Evolutionary conservation across 2,329 filamentous ascomycete species (phyloP).

Genomic region (Claviceps cyperi): DNA sequence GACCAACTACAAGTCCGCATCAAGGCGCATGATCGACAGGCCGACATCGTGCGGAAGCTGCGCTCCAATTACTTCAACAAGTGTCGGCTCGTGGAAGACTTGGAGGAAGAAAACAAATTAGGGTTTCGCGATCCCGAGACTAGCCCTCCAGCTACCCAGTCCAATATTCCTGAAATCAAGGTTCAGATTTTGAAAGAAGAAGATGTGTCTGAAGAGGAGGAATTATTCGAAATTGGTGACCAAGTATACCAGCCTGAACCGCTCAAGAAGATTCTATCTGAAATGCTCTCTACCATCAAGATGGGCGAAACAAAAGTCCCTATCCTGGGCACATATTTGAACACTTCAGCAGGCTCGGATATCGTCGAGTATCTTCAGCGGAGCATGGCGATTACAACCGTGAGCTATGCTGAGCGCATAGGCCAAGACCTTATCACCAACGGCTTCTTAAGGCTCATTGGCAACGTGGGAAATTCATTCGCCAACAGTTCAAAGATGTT

Average conservation of each 20-base stretch:
- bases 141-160: constrained; percentile 46
- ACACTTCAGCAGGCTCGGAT: constrained; percentile 80
- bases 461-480: constrained; percentile 89
- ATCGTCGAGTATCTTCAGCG: constrained; percentile 93
- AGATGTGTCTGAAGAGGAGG: constrained; percentile 51
- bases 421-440: constrained; percentile 81
- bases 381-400: constrained; percentile 66
- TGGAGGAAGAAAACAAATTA: constrained; percentile 97
- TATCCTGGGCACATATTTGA: constrained; percentile 87
- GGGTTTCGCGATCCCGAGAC: constrained; percentile 79
- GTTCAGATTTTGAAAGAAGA: constrained; percentile 54
- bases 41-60: constrained; percentile 80
- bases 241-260: constrained; percentile 73
- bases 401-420: constrained; percentile 86
- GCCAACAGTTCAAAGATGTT: constrained; percentile 95
- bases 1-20: constrained; percentile 84
- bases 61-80: constrained; percentile 98
- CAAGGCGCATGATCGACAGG: constrained; percentile 85
- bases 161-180: constrained; percentile 68
- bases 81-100: constrained; percentile 84
- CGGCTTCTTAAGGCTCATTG: constrained; percentile 79
- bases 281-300: constrained; percentile 77
- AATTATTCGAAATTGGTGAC: constrained; percentile 81
- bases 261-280: constrained; percentile 74
- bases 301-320: constrained; percentile 88